Evolutionary conservation across 768 basidiomycete genomes (phyloP), one percentile per base, ranked within the genome.

Genomic region (Macrocybe gigantea): DNA sequence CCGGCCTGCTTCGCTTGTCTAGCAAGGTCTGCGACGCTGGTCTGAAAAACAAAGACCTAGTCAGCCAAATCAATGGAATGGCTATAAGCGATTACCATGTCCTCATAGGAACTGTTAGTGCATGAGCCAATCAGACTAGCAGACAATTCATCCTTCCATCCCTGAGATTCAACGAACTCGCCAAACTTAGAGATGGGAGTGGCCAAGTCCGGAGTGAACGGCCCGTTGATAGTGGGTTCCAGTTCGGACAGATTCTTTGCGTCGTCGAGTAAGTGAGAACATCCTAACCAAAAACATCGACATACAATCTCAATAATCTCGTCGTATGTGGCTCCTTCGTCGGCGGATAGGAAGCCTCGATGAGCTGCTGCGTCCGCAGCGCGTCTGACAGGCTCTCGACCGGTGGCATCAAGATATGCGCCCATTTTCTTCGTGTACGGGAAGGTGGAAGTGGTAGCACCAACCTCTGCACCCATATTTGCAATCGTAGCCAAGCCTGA

Each of bases 391-490:
- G 86, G 80, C 36, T 78, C 82, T 48, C 96, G 83, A 42, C 91
- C 85, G 7, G 96, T 99, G 13, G 93, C 93, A 53, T 79, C 73
- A 31, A 99, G 80, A 67, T 98, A 99, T 33, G 80, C 74, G 32
- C 82, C 77, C 95, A 98, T 98, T 58, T 82, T 81, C 12, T 79
- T 67, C 11, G 92, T 93, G 68, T 98, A 99, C 5, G 95, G 94
- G 77, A 99, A 99, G 5, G 88, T 92, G 1, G 94, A 95, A 0
- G 96, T 98, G 1, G 96, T 99, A n/a, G 96, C 96, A 35, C 96
- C 96, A n/a, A 98, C 94, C 72, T 99, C 96, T 9, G 96, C 96
- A 44, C 96, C 96, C 96, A 98, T 99, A 67, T 99, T 98, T 38
- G 91, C 88, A 47, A 99, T 88, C 1, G 96, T 98, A 1, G 95